Conservation (phyloP, 2,329 filamentous ascomycete species). For the Lasiodiplodia gonubiensis region DNA sequence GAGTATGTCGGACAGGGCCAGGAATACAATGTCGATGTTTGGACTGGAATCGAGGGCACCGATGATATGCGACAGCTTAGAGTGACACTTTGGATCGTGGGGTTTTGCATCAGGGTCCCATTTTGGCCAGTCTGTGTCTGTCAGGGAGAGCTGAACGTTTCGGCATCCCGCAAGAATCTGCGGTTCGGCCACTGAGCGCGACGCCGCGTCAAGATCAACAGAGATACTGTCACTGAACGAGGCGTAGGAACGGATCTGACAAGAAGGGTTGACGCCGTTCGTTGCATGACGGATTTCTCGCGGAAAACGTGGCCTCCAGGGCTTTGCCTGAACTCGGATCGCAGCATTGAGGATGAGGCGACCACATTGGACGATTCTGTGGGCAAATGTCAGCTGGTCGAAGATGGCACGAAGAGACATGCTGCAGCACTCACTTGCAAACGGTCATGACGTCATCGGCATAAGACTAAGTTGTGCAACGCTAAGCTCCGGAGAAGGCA, state of each 20-base stretch:
- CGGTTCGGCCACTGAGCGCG: background rate
- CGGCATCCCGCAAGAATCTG: constrained; percentile 5
- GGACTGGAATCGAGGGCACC: constrained; percentile 12
- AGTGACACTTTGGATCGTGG: background rate
- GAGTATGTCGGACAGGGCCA: constrained; percentile 2
- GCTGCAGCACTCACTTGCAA: background rate
- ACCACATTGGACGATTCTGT: background rate
- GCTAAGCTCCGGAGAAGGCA: too few species aligned
- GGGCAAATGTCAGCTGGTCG: background rate
- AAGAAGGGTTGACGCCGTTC: background rate
- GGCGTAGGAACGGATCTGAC: background rate
- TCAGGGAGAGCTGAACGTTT: background rate
- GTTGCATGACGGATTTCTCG: background rate
- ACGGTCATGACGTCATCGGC: background rate
- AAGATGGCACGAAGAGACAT: background rate
- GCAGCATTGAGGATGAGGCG: background rate
- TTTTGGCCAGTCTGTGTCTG: constrained; percentile 4
- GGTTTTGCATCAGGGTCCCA: background rate
- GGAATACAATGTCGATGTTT: background rate
- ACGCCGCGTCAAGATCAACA: background rate
- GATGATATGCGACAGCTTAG: constrained; percentile 3
- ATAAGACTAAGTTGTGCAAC: background rate
- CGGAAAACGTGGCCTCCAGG: background rate
- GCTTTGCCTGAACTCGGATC: background rate
- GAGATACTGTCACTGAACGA: background rate